These are phyloP conservation scores for Fraxinus baroniana DNA, from an alignment of 305 asterid species.

Conservation along the genomic window DNA sequence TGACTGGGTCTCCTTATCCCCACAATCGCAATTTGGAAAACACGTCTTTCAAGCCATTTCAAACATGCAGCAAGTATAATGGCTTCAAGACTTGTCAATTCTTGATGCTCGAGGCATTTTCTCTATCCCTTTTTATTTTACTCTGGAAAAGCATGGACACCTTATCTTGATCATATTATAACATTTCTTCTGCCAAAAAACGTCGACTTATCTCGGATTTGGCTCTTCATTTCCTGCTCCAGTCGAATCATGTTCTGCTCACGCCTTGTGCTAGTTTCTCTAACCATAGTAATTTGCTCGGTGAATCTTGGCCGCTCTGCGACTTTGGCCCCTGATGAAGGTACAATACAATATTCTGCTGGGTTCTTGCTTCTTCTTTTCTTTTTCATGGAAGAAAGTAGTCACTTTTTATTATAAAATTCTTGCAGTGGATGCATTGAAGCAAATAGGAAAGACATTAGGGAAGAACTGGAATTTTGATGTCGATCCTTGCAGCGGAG, in stretches of 20 bases:
- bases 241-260: constrained; percentile 1
- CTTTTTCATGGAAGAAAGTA: neutral
- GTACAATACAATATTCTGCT: constrained; percentile 13
- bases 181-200: neutral
- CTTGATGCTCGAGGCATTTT: neutral
- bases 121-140: neutral
- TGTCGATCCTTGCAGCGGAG: constrained; percentile 61
- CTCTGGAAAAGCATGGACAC: neutral
- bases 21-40: too few relatives aligned
- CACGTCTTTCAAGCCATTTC: neutral
- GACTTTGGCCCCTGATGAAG: constrained; percentile 28
- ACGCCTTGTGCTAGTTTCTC: constrained; percentile 2
- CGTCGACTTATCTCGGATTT: neutral
- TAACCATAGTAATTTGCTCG: constrained; percentile 7
- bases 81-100: neutral
- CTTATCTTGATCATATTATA: neutral
- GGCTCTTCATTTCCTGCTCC: neutral
- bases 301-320: constrained; percentile 26
- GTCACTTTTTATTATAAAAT: neutral
- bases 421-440: constrained; percentile 39
- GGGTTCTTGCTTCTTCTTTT: neutral
- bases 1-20: too few relatives aligned
- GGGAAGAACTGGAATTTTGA: constrained; percentile 52
- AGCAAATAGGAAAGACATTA: constrained; percentile 40
- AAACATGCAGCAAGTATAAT: neutral